Evolutionary conservation across 768 basidiomycete genomes (phyloP), one percentile per base, ranked within the genome.

Genomic region (Suillus subalutaceus): DNA sequence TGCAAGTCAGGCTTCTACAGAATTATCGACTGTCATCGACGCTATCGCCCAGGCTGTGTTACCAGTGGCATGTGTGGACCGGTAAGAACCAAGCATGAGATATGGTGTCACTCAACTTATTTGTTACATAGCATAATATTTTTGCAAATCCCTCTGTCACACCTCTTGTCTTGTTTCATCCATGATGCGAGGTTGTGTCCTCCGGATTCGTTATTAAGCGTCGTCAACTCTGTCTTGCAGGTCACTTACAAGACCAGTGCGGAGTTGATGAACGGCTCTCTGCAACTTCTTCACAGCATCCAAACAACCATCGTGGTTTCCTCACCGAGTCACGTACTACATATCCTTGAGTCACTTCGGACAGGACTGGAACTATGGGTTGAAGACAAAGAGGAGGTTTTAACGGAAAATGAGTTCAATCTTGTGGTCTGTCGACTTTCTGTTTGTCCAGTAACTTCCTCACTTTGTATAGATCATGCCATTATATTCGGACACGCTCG

Each of bases 331-430:
- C 67, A 76, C 26, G 75, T 82, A 12, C 69, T 82, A 8, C 69
- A 69, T 13, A 70, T 83, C n/a, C 67, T 88, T 10, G 69, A 69
- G 18, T 66, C 66, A 13, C 73, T 85, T 35, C 78, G 80, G 30
- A 71, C 77, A 41, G 73, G 84, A 26, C 68, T 88, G 6, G 78
- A 77, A 63, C 68, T 75, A 38, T 90, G 89, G 89, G 82, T 90
- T 26, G 79, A 78, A 52, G 88, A 89, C 65, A 79, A 79, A 44
- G 53, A 68, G 0, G 75, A 78, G 30, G 65, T 79, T 18, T 75
- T 90, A 59, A 69, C 76, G 3, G 79, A 80, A 5, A 70, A 78
- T 8, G 82, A 87, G 38, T 84, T 86, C 63, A 83, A 83, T 61
- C 73, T 78, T 57, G 67, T 85, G 66, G 89, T 89, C 72, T 48